Evolutionary conservation across 2,329 filamentous ascomycete species (phyloP), one percentile per base, ranked within the genome.

Genomic region (Fonsecaea pedrosoi): DNA sequence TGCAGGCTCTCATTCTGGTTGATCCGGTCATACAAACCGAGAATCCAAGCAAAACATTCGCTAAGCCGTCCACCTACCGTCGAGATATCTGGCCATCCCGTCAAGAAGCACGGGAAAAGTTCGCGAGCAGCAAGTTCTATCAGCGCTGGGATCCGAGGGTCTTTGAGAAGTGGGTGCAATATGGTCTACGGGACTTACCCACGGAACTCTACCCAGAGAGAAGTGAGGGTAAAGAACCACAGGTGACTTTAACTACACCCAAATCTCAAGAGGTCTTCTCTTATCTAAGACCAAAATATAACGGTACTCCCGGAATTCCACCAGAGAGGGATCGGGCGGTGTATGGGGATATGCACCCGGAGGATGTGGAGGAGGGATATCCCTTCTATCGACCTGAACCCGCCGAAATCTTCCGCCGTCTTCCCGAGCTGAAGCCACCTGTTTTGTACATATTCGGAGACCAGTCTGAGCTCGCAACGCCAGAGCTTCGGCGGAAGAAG

Each of bases 71-170:
- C 38, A 86, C 90, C 9, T 84, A 84, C 70, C 88, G 94, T 15
- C 88, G 92, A 55, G 94, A 98, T 72, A 74, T 86, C 64, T 99
- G 95, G 95, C 90, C 92, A 0, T 92, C 90, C 0, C 86, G 90
- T 7, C 80, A 82, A 57, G 90, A 83, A 2, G 94, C 95, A 15
- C 84, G 83, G 62, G 85, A 84, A 12, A 80, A 86, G 10, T 93
- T 97, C 78, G 79, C 80, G 58, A 86, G 85, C 65, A 91, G 84
- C 74, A 86, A 86, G 48, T 96, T 97, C 80, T 97, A 96, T 79
- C 83, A 88, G 69, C 73, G 85, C 7, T 98, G 94, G 95, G 92
- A 99, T 74, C 82, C 85, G 1, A 86, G 93, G 54, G 93, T 94
- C 0, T 82, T 97, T 0, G 87, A 93, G 8, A 82, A 84, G 45